Percentiles rank a stretch among this genome's conserved stretches.
These are phyloP conservation scores for Plasmopara halstedii DNA, from an alignment of 352 stramenopile species.

Conservation along the genomic window DNA sequence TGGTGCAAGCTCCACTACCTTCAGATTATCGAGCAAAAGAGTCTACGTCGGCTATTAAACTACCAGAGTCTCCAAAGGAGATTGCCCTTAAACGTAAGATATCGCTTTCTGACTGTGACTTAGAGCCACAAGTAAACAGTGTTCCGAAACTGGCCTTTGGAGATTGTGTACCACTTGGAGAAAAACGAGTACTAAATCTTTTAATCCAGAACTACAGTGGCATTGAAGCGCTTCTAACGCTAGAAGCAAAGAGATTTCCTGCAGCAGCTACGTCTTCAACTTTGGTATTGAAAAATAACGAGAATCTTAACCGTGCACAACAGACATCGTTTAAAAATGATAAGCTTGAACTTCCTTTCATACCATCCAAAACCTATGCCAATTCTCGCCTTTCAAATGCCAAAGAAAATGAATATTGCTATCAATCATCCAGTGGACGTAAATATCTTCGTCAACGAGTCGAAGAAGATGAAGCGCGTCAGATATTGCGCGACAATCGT, in stretches of 20 bases:
- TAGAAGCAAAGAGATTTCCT: constrained; percentile 56
- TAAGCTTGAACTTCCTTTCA: too few relatives aligned
- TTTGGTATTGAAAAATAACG: too few relatives aligned
- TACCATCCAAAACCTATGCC: too few relatives aligned
- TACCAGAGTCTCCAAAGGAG: constrained; percentile 34
- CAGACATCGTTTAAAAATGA: too few relatives aligned
- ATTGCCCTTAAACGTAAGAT: constrained; percentile 33
- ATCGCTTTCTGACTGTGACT: constrained; percentile 31
- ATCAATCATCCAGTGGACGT: constrained; percentile 46
- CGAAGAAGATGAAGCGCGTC: constrained; percentile 37
- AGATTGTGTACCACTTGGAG: constrained; percentile 45
- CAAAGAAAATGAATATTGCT: constrained; percentile 36
- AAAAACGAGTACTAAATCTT: constrained; percentile 38
- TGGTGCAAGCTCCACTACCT: constrained; percentile 17
- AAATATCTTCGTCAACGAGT: constrained; percentile 36
- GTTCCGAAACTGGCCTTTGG: constrained; percentile 60
- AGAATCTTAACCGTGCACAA: too few relatives aligned
- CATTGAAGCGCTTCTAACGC: constrained; percentile 51
- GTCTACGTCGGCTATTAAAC: background rate
- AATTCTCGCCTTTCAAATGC: constrained; percentile 32
- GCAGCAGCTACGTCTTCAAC: too few relatives aligned
- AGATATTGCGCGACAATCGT: constrained; percentile 34
- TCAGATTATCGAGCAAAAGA: background rate
- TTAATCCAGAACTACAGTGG: constrained; percentile 74
- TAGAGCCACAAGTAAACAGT: constrained; percentile 33